Evolutionary conservation across 2,329 filamentous ascomycete genomes (phyloP), one percentile per base, ranked within the genome.

Genomic region (Gliomastix tumulicola): DNA sequence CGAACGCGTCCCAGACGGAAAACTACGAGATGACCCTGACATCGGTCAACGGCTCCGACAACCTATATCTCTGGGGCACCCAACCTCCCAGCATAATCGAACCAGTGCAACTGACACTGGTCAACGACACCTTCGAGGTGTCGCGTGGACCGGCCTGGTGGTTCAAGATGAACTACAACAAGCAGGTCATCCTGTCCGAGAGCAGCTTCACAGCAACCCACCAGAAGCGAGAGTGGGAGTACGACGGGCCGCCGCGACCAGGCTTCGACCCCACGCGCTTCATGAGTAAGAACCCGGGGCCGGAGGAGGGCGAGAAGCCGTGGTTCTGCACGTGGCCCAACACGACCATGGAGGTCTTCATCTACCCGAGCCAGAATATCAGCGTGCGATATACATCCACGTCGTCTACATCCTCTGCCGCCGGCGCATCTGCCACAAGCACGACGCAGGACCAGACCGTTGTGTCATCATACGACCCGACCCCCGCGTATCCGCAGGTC

Each of bases 311-410:
- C 3, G 72, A 77, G 32, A 69, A 58, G 39, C 68, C 70, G 2
- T 79, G 75, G 75, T 62, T 79, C 17, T 79, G 75, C 49, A 69
- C 60, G 3, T 79, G 75, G 74, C 69, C 72, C 3, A 60, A 66
- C 20, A 76, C 72, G 1, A 59, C 65, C 4, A 57, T 79, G 6
- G 73, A 79, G 35, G 53, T 76, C 4, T 76, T 76, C 44, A 71
- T 79, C 28, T 79, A 76, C 43, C 63, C 72, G 2, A 56, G 59
- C 18, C 69, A 76, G 44, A 74, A 71, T 45, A 64, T 60, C 36
- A 72, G 65, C 44, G 52, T 53, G 7, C 32, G 38, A 7, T 44
- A 31, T 13, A 30, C 30, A 13, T 38, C 44, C 7, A 37, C 46
- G 2, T 30, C 47, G 3, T 34, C 40, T 0, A 44, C 41, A 2